Base-by-base conservation (phyloP, 768 basidiomycete species). In the Rhodotorula taiwanensis region DNA sequence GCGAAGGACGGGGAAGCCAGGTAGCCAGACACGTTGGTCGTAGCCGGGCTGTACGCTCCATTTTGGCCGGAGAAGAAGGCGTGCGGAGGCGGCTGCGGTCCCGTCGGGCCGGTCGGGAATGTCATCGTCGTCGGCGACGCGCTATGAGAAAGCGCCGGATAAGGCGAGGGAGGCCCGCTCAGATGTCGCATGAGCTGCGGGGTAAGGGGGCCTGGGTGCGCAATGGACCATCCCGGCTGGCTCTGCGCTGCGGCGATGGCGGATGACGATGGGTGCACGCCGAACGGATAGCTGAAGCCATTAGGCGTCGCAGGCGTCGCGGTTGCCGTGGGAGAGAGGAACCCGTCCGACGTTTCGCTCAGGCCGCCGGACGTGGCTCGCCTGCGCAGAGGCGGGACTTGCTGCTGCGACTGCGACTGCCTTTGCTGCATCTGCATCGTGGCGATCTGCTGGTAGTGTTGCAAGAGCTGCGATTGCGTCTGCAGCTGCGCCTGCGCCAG, bases 401-500 rank as follows among this genome's bases (percentile, higher is more conserved):
- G 54, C 2, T 45, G 30, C 21, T 47, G 58, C 34, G 25, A 20
- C 43, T 48, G 56, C 28, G 58, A n/a, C 21, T 54, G 53, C 14
- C 34, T 44, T 8, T 39, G 52, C 28, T 50, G 57, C 2, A 50
- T 57, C 11, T 55, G 53, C 14, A 16, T n/a, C 34, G 31, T 27
- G 1, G 28, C 52, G 27, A 36, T 25, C 28, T 55, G 64, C 28
- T 44, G 60, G n/a, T 55, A 53, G 16, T 53, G 45, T 25, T 50
- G 53, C 30, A 42, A 41, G 4, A 23, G 20, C 34, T 53, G 55
- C 36, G 50, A 16, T 41, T 68, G 67, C 1, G 62, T 59, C 30
- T 64, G 67, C 6, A 60, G 51, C 45, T 64, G 58, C n/a, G 65
- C 66, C 18, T 54, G 48, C 14, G 34, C 33, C 14, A 39, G 33